Conservation (phyloP, 768 basidiomycete species). For the Gymnopilus dilepis region DNA sequence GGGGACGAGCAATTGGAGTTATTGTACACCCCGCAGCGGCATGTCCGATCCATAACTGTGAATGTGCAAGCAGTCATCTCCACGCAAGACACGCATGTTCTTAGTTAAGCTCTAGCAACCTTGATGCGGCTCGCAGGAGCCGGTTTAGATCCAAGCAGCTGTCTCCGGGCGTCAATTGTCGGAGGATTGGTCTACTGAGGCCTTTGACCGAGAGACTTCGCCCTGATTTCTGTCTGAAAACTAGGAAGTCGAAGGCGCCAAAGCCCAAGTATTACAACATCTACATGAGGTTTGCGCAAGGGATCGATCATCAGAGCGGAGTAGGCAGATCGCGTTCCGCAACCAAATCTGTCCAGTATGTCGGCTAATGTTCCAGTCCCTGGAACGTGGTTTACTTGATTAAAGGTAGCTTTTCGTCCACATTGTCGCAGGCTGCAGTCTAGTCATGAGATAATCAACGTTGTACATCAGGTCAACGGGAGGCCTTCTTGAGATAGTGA, state of each 20-base stretch:
- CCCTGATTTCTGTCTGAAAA: not conserved
- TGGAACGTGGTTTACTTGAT: not conserved
- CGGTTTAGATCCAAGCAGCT: too few species aligned
- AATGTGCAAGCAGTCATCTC: not conserved
- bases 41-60: conserved; percentile 8
- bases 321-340: not conserved
- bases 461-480: too few species aligned
- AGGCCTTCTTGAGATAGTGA: not conserved
- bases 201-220: not conserved
- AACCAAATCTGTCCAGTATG: not conserved
- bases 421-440: not conserved
- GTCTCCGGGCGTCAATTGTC: too few species aligned
- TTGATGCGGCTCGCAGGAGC: too few species aligned
- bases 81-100: conserved; percentile 6
- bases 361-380: not conserved
- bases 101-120: too few species aligned
- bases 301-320: not conserved
- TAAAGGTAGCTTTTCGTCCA: not conserved
- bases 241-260: too few species aligned
- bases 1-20: not conserved
- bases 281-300: not conserved
- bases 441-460: not conserved
- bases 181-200: not conserved
- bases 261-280: not conserved
- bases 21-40: conserved; percentile 18